phyloP scores from a whole-genome alignment of 1,284 basidiomycete genomes.

The Trametes sp. region DNA sequence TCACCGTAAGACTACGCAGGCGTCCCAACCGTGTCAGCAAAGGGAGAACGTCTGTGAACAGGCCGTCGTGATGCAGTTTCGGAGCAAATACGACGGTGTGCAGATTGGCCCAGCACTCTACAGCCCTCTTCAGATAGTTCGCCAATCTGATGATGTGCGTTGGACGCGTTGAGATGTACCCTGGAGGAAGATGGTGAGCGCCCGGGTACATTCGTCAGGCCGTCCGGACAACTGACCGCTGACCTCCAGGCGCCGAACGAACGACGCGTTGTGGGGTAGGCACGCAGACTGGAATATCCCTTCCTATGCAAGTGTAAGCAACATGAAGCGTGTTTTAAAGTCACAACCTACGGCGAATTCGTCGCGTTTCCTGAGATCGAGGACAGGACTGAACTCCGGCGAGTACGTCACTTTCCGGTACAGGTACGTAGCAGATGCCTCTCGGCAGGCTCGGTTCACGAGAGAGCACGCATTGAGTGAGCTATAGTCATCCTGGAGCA shows the following conservation, averaged over 20 bases:
- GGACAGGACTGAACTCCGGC: slow-evolving; percentile 42
- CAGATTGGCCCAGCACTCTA: slow-evolving; percentile 50
- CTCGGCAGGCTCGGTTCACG: slow-evolving; percentile 53
- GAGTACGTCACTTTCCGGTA: slow-evolving; percentile 53
- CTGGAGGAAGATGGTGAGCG: slow-evolving; percentile 35
- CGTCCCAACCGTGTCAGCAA: slow-evolving; percentile 35
- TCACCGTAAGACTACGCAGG: slow-evolving; percentile 49
- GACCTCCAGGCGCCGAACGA: slow-evolving; percentile 52
- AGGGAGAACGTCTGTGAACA: slow-evolving; percentile 46
- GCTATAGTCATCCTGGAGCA: slow-evolving; percentile 43
- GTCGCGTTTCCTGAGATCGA: slow-evolving; percentile 48
- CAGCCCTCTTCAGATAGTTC: slow-evolving; percentile 41
- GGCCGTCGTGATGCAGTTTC: slow-evolving; percentile 43
- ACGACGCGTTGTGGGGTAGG: slow-evolving; percentile 47
- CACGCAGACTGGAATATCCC: slow-evolving; percentile 50
- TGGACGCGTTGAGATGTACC: slow-evolving; percentile 48
- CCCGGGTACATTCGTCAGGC: neutral
- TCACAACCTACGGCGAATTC: slow-evolving; percentile 42
- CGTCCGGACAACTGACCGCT: slow-evolving; percentile 44
- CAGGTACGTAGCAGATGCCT: slow-evolving; percentile 50
- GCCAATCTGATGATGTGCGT: slow-evolving; percentile 46
- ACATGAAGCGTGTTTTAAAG: neutral
- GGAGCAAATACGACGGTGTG: slow-evolving; percentile 49
- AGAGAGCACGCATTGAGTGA: slow-evolving; percentile 49
- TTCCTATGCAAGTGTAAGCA: slow-evolving; percentile 8